Percentiles rank a stretch among this genome's conserved stretches.
Evolutionary conservation across 1,139 yeast species (phyloP).

Genomic region (Scheffersomyces insectosa): DNA sequence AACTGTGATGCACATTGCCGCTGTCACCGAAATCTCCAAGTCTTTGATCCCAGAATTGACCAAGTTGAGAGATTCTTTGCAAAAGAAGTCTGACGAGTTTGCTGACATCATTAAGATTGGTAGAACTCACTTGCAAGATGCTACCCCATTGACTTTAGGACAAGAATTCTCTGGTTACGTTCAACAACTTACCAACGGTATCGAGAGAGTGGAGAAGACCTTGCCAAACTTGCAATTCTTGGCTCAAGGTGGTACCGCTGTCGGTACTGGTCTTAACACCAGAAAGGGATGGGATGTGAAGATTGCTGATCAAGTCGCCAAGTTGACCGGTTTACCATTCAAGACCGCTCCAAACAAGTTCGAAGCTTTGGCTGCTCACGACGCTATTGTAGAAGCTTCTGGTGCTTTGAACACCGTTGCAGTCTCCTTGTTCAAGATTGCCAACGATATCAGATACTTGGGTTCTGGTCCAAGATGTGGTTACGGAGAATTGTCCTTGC

Average conservation of each 20-base stretch:
- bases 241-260: conserved; percentile 99
- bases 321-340: conserved; percentile 84
- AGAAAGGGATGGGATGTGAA: conserved; percentile 82
- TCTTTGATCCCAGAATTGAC: conserved; percentile 78
- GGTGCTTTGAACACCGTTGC: conserved; percentile 98
- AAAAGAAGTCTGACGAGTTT: conserved; percentile 79
- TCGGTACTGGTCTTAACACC: conserved; percentile 97
- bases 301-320: conserved; percentile 76
- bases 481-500: conserved; percentile 90
- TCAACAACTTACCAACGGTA: conserved; percentile 88
- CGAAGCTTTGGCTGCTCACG: conserved; percentile 98
- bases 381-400: conserved; percentile 94
- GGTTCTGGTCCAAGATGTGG: conserved; percentile 99
- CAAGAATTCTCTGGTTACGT: conserved; percentile 98
- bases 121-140: conserved; percentile 98
- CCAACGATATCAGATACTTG: conserved; percentile 95
- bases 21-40: conserved; percentile 81
- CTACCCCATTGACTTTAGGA: conserved; percentile 96
- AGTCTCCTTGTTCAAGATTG: conserved; percentile 89
- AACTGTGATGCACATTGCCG: conserved; percentile 99
- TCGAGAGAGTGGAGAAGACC: conserved; percentile 75
- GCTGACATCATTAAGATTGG: conserved; percentile 91
- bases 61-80: conserved; percentile 73
- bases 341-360: conserved; percentile 97
- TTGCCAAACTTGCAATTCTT: conserved; percentile 76